Conservation (phyloP, 1,139 yeast genomes). For the Taphrina wiesneri region DNA sequence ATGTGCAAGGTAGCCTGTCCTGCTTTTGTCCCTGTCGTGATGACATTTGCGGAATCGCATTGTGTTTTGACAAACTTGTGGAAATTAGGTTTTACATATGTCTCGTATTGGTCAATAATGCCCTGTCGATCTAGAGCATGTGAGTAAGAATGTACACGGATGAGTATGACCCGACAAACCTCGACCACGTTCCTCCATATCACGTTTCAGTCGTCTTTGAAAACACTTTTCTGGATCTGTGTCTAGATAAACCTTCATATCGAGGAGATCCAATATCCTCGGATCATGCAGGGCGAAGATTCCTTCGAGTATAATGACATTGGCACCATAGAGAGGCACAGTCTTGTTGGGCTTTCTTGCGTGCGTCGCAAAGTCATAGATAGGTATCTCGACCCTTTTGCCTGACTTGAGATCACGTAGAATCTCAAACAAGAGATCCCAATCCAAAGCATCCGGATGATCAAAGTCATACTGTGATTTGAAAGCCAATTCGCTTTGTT, state of each 20-base stretch:
- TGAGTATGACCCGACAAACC: not conserved
- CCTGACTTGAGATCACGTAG: constrained; percentile 61
- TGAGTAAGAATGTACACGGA: not conserved
- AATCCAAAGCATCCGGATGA: constrained; percentile 75
- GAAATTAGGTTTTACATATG: constrained; percentile 89
- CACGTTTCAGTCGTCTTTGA: constrained; percentile 82
- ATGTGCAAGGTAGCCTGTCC: constrained; percentile 60
- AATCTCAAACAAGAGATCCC: constrained; percentile 60
- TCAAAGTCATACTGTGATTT: constrained; percentile 76
- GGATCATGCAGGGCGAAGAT: constrained; percentile 77
- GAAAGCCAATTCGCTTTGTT: constrained; percentile 66
- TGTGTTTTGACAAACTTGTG: constrained; percentile 75
- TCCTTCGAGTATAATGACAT: constrained; percentile 89
- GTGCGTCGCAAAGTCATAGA: constrained; percentile 78
- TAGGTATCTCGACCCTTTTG: constrained; percentile 69
- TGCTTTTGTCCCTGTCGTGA: constrained; percentile 86
- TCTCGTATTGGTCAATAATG: constrained; percentile 83
- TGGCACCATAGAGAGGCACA: constrained; percentile 83
- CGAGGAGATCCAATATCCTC: constrained; percentile 72
- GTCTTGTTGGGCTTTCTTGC: constrained; percentile 58
- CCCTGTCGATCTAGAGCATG: constrained; percentile 60
- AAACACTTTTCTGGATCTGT: constrained; percentile 91
- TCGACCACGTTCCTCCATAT: constrained; percentile 73
- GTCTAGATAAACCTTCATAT: constrained; percentile 78
- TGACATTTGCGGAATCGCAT: constrained; percentile 75